Conservation (phyloP, 371 early-diverging fungal species). For the Rhizopus stolonifer region DNA sequence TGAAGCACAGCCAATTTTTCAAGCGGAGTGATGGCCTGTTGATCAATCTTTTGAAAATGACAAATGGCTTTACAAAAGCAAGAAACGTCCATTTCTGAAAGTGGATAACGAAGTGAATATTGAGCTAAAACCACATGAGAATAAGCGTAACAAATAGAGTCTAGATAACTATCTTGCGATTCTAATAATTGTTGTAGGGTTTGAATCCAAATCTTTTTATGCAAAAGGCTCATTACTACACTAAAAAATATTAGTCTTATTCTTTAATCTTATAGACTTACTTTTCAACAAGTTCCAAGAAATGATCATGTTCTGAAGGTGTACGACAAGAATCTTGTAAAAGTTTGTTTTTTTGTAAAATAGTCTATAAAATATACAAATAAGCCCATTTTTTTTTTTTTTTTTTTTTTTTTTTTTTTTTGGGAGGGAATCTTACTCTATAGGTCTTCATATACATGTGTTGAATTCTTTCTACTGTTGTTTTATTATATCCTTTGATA, state of each 20-base stretch:
- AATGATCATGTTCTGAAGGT: conserved; percentile 56
- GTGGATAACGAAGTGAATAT: conserved; percentile 42
- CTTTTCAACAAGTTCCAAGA: conserved; percentile 64
- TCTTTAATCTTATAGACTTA: conserved; percentile 15
- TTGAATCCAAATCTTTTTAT: conserved; percentile 62
- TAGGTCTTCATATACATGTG: conserved; percentile 57
- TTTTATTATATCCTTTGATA: conserved; percentile 57
- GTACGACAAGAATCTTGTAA: conserved; percentile 44
- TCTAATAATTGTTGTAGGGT: conserved; percentile 49
- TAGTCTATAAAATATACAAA: conserved; percentile 22
- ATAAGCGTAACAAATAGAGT: conserved; percentile 35
- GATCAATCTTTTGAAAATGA: conserved; percentile 33
- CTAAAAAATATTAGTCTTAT: conserved; percentile 21
- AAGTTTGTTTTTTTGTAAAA: conserved; percentile 40
- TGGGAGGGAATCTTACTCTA: neutral
- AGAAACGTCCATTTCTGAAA: conserved; percentile 41
- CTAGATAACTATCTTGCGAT: conserved; percentile 41
- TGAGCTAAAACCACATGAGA: conserved; percentile 35
- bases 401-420: too few relatives aligned
- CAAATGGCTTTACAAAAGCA: conserved; percentile 35
- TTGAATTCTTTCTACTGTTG: conserved; percentile 59
- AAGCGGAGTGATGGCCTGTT: conserved; percentile 49
- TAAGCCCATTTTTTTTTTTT: too few relatives aligned
- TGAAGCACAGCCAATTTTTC: conserved; percentile 45
- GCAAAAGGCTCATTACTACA: conserved; percentile 57